Evolutionary conservation across 2,329 filamentous ascomycete genomes (phyloP).

Genomic region (Trichophaea hybrida): DNA sequence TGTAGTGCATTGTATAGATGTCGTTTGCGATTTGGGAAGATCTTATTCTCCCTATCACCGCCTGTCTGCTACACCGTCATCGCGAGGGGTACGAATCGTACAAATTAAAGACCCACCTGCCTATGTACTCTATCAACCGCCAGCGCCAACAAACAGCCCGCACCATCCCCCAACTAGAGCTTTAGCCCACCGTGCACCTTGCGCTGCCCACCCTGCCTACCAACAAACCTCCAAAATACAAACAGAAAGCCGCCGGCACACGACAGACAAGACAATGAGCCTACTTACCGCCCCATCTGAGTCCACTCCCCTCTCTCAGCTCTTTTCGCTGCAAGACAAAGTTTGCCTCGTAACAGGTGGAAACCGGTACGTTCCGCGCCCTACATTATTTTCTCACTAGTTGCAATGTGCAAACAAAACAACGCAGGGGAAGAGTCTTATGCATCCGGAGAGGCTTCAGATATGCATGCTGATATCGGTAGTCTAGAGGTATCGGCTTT

Average conservation of each 20-base stretch:
- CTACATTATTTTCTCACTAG: too few relatives aligned
- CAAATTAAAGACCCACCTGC: neutral
- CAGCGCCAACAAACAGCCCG: neutral
- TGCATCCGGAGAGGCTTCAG: neutral
- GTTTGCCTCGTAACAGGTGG: conserved; percentile 21
- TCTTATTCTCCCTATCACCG: neutral
- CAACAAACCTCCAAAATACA: neutral
- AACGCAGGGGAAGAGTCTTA: neutral
- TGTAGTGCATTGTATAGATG: neutral
- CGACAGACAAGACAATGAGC: neutral
- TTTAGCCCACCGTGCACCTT: neutral
- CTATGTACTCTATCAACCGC: neutral
- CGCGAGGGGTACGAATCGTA: neutral
- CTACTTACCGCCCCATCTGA: conserved; percentile 18
- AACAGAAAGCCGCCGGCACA: neutral
- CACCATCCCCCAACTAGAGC: neutral
- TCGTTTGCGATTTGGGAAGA: neutral
- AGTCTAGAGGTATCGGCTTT: conserved; percentile 18
- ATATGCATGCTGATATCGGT: neutral
- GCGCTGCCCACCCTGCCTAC: neutral
- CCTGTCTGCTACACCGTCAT: neutral
- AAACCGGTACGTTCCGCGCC: conserved; percentile 14
- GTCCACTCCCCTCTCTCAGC: conserved; percentile 18
- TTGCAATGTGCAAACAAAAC: neutral
- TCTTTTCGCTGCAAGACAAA: conserved; percentile 18